These are phyloP conservation scores for Castanea crenata DNA, from an alignment of 306 rosid species.

Conservation along the genomic window DNA sequence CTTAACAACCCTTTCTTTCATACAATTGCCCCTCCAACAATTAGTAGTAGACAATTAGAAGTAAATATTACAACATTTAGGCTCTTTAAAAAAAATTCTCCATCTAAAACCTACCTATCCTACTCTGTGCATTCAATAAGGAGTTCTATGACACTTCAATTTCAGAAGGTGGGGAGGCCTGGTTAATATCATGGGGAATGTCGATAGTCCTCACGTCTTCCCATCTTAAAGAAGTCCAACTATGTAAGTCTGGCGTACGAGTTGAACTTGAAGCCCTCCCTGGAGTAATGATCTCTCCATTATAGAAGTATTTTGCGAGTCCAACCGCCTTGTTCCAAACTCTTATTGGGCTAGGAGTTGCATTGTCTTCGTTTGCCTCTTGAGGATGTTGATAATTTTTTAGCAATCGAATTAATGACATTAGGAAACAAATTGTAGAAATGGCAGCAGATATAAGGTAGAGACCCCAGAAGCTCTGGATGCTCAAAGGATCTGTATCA, in stretches of 20 bases:
- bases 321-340: constrained; percentile 18
- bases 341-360: neutral
- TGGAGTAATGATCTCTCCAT: neutral
- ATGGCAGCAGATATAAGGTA: constrained; percentile 49
- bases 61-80: too few species aligned
- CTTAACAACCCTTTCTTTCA: too few species aligned
- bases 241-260: neutral
- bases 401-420: constrained; percentile 20
- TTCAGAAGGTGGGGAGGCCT: neutral
- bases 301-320: constrained; percentile 25
- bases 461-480: constrained; percentile 58
- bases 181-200: neutral
- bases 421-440: constrained; percentile 47
- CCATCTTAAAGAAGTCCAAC: constrained; percentile 2
- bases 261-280: neutral
- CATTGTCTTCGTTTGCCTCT: constrained; percentile 17
- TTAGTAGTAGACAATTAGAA: too few species aligned
- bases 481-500: constrained; percentile 30
- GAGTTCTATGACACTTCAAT: neutral
- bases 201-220: neutral
- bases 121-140: too few species aligned
- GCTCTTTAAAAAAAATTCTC: too few species aligned
- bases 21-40: too few species aligned
- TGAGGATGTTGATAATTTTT: constrained; percentile 11
- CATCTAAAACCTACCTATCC: too few species aligned